Conservation (phyloP, 2,329 filamentous ascomycete species). For the Botryosphaeria agaves region DNA sequence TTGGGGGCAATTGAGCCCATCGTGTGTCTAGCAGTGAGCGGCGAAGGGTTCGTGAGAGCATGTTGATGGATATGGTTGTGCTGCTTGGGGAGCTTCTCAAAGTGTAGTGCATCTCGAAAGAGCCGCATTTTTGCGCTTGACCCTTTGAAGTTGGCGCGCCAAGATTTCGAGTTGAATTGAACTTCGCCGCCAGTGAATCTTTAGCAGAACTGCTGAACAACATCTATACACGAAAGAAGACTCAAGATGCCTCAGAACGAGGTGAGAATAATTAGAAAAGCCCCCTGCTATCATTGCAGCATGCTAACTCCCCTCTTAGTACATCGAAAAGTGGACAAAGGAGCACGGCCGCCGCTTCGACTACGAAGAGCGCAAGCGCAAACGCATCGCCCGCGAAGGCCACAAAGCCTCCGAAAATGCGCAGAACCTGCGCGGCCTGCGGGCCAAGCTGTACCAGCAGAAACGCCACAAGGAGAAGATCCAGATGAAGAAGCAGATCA, state of each 20-base stretch:
- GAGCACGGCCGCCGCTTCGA: conserved; percentile 38
- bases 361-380: conserved; percentile 77
- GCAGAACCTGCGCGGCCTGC: conserved; percentile 79
- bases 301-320: conserved; percentile 12
- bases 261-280: too few species aligned
- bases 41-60: conserved; percentile 37
- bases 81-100: too few species aligned
- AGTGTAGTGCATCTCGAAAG: too few species aligned
- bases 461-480: conserved; percentile 96
- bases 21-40: conserved; percentile 46
- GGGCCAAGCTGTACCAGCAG: conserved; percentile 86
- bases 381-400: conserved; percentile 71
- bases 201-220: too few species aligned
- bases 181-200: conserved; percentile 1
- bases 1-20: conserved; percentile 26
- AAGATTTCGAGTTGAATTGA: conserved; percentile 5
- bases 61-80: too few species aligned
- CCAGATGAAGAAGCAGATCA: conserved; percentile 90
- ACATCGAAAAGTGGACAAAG: neutral
- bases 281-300: too few species aligned
- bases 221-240: too few species aligned
- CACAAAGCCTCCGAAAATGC: conserved; percentile 81
- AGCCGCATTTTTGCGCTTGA: too few species aligned
- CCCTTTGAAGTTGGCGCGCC: too few species aligned
- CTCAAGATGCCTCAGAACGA: conserved; percentile 57